Evolutionary conservation across 345 rosid genomes (phyloP), one percentile per base, ranked within the genome.

Genomic region (Salix brachista): DNA sequence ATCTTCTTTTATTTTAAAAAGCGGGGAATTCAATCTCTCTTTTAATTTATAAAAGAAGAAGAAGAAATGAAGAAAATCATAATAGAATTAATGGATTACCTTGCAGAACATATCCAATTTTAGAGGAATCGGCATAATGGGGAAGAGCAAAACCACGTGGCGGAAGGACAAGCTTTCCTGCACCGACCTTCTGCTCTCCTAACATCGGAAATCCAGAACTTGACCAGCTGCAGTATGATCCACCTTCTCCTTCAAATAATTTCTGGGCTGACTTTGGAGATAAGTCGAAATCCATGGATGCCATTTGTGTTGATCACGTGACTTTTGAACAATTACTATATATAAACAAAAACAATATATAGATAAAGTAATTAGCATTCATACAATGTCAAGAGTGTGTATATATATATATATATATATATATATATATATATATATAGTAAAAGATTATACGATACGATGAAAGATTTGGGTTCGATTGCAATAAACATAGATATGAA

Each of bases 131-230:
- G 1, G 82, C 69, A 26, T 71, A 84, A 17, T 84, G 89, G 18
- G 89, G 89, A 69, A 82, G 61, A 65, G 71, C 85, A 12, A 80
- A 82, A 9, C 84, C 86, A 3, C 41, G 72, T 8, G 85, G 84
- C 67, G 61, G 79, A 39, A 84, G 61, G 30, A 69, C 10, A 42
- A 84, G 79, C 32, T 56, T 44, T 23, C 82, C 89, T 28, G 73
- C 87, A 6, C 82, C 82, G 37, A 75, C 77, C 5, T 84, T 84
- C 37, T 72, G 36, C n/a, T 78, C 32, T 1, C 48, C 56, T 14
- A 85, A 82, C 69, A 75, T 17, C 46, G 70, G 74, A 44, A 77
- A 75, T 3, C 80, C 87, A n/a, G 72, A 8, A 52, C n/a, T 25
- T 16, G 73, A 56, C 89, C 89, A 86, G 9, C 56, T 62, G 46